Evolutionary conservation across 108 stramenopile genomes (phyloP).

Genomic region (Nitzschia sp.): DNA sequence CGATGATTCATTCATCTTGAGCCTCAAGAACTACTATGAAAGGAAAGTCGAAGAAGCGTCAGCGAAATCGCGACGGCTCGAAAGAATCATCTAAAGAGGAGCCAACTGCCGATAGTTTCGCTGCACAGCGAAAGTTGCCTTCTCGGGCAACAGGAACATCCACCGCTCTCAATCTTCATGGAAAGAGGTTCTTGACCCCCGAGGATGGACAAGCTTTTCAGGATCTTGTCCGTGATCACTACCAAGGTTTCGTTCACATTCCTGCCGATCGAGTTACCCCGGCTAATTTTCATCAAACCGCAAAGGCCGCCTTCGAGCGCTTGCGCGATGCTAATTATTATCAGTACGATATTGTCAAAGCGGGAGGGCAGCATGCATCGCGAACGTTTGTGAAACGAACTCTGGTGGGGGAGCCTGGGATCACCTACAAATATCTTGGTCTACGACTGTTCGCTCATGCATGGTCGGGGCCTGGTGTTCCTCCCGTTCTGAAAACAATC

Average conservation of each 20-base stretch:
- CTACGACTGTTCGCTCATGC: slow-evolving; percentile 90
- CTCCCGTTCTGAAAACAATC: slow-evolving; percentile 33
- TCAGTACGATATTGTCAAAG: slow-evolving; percentile 79
- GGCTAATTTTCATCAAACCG: slow-evolving; percentile 29
- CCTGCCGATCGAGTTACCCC: slow-evolving; percentile 29
- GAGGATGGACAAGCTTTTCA: slow-evolving; percentile 43
- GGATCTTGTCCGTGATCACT: slow-evolving; percentile 43
- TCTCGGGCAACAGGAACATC: too few relatives aligned
- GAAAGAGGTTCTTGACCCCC: slow-evolving; percentile 41
- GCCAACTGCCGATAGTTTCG: too few relatives aligned
- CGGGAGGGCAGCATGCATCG: slow-evolving; percentile 74
- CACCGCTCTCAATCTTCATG: neutral
- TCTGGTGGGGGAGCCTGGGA: slow-evolving; percentile 81
- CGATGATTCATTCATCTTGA: too few relatives aligned
- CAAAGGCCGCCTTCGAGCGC: slow-evolving; percentile 45
- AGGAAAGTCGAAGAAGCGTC: neutral
- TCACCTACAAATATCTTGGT: slow-evolving; percentile 94
- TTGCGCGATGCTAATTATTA: slow-evolving; percentile 46
- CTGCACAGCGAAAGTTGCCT: too few relatives aligned
- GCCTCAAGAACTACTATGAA: too few relatives aligned
- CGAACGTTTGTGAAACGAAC: slow-evolving; percentile 80
- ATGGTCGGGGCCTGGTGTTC: slow-evolving; percentile 52
- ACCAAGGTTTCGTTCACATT: slow-evolving; percentile 49
- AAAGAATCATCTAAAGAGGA: too few relatives aligned
- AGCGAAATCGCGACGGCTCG: neutral